These are phyloP conservation scores for Globisporangium paroecandrum DNA, from an alignment of 352 stramenopile genomes.

Conservation along the genomic window DNA sequence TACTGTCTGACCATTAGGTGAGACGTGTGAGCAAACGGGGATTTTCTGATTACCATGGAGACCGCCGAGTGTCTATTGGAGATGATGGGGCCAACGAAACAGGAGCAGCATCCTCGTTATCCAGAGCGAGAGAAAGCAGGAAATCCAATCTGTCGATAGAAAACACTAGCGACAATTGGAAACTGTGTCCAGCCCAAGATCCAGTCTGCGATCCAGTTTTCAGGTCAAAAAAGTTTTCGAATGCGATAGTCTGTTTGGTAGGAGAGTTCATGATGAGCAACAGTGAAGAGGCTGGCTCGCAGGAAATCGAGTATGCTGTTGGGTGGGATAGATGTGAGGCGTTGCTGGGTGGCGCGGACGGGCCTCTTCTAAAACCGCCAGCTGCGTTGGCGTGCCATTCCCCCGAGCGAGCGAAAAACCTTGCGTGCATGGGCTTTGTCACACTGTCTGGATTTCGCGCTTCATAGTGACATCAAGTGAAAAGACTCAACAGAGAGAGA, in stretches of 20 bases:
- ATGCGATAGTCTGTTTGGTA: not conserved
- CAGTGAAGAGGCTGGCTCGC: not conserved
- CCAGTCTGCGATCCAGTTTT: not conserved
- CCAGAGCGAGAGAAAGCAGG: not conserved
- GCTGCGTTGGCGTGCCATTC: conserved; percentile 1
- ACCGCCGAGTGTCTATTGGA: too few relatives aligned
- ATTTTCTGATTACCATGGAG: too few relatives aligned
- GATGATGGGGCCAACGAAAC: too few relatives aligned
- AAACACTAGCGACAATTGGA: not conserved
- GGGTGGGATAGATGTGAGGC: not conserved
- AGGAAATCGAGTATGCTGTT: not conserved
- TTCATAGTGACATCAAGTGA: not conserved
- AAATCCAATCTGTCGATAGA: not conserved
- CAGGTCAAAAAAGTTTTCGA: not conserved
- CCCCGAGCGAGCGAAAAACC: not conserved
- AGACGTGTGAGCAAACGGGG: too few relatives aligned
- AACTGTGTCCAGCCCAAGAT: not conserved
- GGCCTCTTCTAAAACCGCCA: not conserved
- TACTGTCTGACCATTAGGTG: too few relatives aligned
- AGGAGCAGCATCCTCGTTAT: not conserved
- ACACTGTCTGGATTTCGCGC: conserved; percentile 1
- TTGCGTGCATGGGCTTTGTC: not conserved
- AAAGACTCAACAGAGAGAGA: not conserved
- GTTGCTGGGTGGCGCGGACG: not conserved
- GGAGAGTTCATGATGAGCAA: not conserved